Evolutionary conservation across 2,329 filamentous ascomycete species (phyloP), one percentile per base, ranked within the genome.

Genomic region (Chrysoporthe deuterocubensis): DNA sequence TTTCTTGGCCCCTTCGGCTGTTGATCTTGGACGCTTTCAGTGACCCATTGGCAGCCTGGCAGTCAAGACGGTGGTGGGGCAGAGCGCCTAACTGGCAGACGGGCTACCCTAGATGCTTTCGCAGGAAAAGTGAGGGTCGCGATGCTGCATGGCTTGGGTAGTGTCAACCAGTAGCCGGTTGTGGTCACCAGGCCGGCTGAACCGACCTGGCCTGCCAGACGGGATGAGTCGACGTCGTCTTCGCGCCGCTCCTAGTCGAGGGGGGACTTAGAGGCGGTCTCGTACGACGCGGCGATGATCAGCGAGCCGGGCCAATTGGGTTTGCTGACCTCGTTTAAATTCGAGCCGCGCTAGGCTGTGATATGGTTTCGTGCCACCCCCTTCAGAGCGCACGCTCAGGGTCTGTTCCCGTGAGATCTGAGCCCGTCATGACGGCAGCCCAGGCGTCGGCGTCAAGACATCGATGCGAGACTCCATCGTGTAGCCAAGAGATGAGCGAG

Each of bases 331-430:
- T 61, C 60, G 66, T 67, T 63, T 66, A 65, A 65, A 37, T 13
- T 60, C 48, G 54, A 64, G 66, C 62, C 68, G 68, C 68, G 68
- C 68, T 70, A 70, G 63, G 59, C 68, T 60, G 32, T 48, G 50
- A 68, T 68, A 62, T 65, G 58, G 40, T 59, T 62, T 61, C 52
- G 67, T 69, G 64, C 54, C 64, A 59, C 67, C 67, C 63, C 52
- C 37, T 42, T 46, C 43, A 8, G 50, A 26, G 50, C 21, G 9
- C 13, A 54, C 26, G 37, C 37, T 40, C 37, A 9, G 9, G 37
- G 9, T 5, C 37, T 40, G 6, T 5, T 40, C 6, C 9, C 37
- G 37, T 40, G 16, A 59, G 34, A 18, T 9, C 34, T 40, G 3
- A 40, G 44, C 32, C 26, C 43, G 18, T 48, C 8, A 42, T 63